Evolutionary conservation across 441 rosid genomes (phyloP).

Genomic region (Corymbia calophylla): DNA sequence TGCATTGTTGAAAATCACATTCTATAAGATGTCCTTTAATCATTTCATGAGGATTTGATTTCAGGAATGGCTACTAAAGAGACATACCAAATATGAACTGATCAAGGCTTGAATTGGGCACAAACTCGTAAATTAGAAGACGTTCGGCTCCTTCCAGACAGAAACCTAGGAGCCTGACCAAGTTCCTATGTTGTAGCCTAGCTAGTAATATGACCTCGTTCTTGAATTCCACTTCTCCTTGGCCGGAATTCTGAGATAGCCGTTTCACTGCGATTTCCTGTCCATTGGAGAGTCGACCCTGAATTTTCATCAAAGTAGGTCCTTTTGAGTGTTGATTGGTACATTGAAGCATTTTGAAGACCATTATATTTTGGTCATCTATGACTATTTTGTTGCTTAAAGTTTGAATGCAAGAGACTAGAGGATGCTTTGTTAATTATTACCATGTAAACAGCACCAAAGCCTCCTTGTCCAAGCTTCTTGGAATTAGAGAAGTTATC

Average conservation of each 20-base stretch:
- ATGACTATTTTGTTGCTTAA: neutral
- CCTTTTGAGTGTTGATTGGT: neutral
- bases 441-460: neutral
- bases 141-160: constrained; percentile 29
- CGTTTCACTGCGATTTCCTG: constrained; percentile 39
- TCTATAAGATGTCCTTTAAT: too few species aligned
- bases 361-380: neutral
- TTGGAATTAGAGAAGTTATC: neutral
- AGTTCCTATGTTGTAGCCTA: constrained; percentile 39
- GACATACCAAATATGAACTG: constrained; percentile 25
- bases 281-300: neutral
- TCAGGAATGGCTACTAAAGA: neutral
- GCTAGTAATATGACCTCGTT: constrained; percentile 34
- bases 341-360: neutral
- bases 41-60: too few species aligned
- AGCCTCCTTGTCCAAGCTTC: neutral
- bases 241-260: constrained; percentile 23
- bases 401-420: neutral
- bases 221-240: constrained; percentile 42
- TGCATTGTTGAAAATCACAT: neutral
- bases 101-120: constrained; percentile 38
- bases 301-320: neutral
- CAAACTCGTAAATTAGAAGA: constrained; percentile 32
- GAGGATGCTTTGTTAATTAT: neutral
- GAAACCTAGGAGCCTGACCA: constrained; percentile 33